Percentiles rank a stretch among this genome's conserved stretches.
These are phyloP conservation scores for Cystobasidium onofrii DNA, from an alignment of 768 basidiomycete genomes.

Conservation along the genomic window DNA sequence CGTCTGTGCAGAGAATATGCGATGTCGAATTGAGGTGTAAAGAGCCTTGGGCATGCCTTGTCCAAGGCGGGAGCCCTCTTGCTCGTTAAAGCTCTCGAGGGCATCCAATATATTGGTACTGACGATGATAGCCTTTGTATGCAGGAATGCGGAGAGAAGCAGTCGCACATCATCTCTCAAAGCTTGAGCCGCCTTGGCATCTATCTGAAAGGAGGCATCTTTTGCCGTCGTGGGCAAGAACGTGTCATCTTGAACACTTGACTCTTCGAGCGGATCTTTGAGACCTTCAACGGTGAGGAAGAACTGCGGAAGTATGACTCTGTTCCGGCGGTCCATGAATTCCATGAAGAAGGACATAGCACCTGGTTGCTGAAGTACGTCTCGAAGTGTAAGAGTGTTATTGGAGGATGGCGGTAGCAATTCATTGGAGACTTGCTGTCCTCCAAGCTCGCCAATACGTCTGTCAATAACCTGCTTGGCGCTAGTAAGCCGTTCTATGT, in stretches of 20 bases:
- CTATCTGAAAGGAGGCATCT: conserved; percentile 34
- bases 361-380: conserved; percentile 76
- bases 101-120: conserved; percentile 61
- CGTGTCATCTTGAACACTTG: conserved; percentile 45
- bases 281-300: conserved; percentile 97
- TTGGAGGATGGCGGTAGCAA: conserved; percentile 46
- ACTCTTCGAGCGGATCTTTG: conserved; percentile 85
- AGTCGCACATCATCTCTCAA: conserved; percentile 73
- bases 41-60: conserved; percentile 42
- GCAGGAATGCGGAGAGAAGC: conserved; percentile 82
- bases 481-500: conserved; percentile 75
- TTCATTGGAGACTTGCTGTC: background rate
- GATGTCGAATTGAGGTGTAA: conserved; percentile 57
- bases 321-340: conserved; percentile 84
- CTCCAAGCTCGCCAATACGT: conserved; percentile 61
- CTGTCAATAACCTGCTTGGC: conserved; percentile 82
- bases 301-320: conserved; percentile 82
- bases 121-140: conserved; percentile 53
- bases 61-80: conserved; percentile 49
- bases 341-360: conserved; percentile 96
- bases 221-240: too few species aligned
- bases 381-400: conserved; percentile 56
- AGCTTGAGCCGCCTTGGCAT: conserved; percentile 52
- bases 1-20: conserved; percentile 72
- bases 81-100: conserved; percentile 59